Evolutionary conservation across 2,329 filamentous ascomycete species (phyloP).

Genomic region (Leptodontidium sp.): DNA sequence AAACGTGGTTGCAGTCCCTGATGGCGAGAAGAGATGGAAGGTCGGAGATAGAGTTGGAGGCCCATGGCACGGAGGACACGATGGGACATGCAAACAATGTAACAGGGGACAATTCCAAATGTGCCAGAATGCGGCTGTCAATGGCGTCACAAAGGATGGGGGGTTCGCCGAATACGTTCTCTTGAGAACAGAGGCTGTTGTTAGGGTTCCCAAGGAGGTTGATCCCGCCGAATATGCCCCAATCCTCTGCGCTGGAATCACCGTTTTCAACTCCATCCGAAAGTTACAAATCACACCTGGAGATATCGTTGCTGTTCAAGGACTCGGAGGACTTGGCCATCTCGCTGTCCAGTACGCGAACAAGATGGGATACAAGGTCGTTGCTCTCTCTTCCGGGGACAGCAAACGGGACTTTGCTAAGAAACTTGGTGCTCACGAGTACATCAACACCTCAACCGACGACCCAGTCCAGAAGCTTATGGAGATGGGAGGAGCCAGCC

Average conservation of each 20-base stretch:
- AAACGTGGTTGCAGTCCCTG: conserved; percentile 67
- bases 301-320: conserved; percentile 66
- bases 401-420: conserved; percentile 73
- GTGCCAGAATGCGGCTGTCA: conserved; percentile 68
- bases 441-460: conserved; percentile 63
- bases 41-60: conserved; percentile 73
- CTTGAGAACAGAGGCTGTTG: conserved; percentile 67
- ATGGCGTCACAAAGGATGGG: conserved; percentile 71
- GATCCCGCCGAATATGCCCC: conserved; percentile 64
- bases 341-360: conserved; percentile 76
- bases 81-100: conserved; percentile 67
- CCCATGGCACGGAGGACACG: conserved; percentile 71
- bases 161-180: conserved; percentile 73
- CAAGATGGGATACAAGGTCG: conserved; percentile 79
- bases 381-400: conserved; percentile 71
- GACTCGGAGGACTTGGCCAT: conserved; percentile 79
- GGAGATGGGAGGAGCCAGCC: conserved; percentile 66
- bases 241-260: conserved; percentile 71
- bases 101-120: conserved; percentile 71
- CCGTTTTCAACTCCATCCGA: conserved; percentile 66
- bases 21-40: conserved; percentile 63
- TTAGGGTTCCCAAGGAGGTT: conserved; percentile 61
- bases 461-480: conserved; percentile 58
- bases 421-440: conserved; percentile 66
- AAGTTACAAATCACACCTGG: conserved; percentile 62